phyloP scores from a whole-genome alignment of 2,329 filamentous ascomycete species.

The Cladophialophora bantiana region DNA sequence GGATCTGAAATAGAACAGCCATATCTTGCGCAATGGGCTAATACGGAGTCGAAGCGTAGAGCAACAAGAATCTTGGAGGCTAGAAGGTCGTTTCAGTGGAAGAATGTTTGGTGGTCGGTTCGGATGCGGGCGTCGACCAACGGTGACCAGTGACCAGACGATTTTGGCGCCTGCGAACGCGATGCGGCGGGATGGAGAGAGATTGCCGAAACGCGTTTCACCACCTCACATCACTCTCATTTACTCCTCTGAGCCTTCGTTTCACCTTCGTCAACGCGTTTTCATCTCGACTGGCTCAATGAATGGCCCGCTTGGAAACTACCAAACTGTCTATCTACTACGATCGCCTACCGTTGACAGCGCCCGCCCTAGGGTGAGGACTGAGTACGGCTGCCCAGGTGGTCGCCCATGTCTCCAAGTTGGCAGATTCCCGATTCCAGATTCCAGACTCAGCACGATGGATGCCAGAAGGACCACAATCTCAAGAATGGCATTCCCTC shows the following conservation, averaged over 20 bases:
- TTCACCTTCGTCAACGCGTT: constrained; percentile 13
- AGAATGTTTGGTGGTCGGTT: constrained; percentile 15
- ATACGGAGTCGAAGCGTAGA: not conserved
- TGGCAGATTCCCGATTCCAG: constrained; percentile 16
- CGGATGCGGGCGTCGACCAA: constrained; percentile 18
- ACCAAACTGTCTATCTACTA: not conserved
- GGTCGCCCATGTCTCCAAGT: constrained; percentile 12
- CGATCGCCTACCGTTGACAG: constrained; percentile 10
- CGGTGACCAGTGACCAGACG: constrained; percentile 25
- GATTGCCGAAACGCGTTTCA: constrained; percentile 28
- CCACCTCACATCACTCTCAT: not conserved
- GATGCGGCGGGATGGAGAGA: constrained; percentile 23
- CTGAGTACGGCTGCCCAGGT: not conserved
- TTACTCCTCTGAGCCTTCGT: not conserved
- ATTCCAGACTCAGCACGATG: constrained; percentile 10
- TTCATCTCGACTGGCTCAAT: constrained; percentile 13
- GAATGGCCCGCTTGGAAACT: not conserved
- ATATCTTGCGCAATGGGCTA: constrained; percentile 19
- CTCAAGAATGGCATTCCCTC: not conserved
- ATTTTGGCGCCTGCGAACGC: constrained; percentile 25
- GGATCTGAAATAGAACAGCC: constrained; percentile 16
- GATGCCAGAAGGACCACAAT: constrained; percentile 9
- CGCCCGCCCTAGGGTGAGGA: not conserved
- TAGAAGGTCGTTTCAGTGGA: constrained; percentile 17
- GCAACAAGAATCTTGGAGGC: not conserved